Evolutionary conservation across 208 protist genomes (phyloP).

Genomic region (Trypanosomatidae sp.): DNA sequence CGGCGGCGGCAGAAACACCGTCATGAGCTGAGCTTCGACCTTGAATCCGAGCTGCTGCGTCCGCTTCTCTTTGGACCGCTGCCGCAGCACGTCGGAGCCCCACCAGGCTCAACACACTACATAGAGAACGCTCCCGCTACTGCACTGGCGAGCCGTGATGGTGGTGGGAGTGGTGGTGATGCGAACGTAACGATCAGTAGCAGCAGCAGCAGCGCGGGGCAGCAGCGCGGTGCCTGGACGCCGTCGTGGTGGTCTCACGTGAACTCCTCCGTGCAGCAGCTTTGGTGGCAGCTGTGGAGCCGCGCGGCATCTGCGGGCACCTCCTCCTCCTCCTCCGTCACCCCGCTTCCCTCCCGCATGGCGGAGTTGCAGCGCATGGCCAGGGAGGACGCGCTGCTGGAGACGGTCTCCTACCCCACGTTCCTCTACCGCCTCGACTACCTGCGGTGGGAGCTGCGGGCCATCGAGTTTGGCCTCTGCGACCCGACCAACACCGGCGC

Average conservation of each 20-base stretch:
- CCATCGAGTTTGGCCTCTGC: conserved; percentile 60
- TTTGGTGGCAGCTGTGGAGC: neutral
- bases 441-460: conserved; percentile 65
- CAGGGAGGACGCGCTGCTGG: conserved; percentile 16
- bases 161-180: too few relatives aligned
- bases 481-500: conserved; percentile 48
- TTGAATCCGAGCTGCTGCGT: conserved; percentile 29
- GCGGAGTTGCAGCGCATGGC: conserved; percentile 13
- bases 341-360: neutral
- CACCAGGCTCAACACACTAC: conserved; percentile 29
- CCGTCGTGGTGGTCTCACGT: neutral
- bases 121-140: too few relatives aligned
- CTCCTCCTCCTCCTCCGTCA: neutral
- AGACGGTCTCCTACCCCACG: conserved; percentile 20
- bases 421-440: conserved; percentile 58
- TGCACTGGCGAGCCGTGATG: neutral
- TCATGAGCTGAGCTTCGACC: conserved; percentile 14
- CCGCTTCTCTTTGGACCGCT: conserved; percentile 26
- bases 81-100: conserved; percentile 23
- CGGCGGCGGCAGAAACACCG: conserved; percentile 1
- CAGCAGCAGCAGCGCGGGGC: neutral
- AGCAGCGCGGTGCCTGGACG: neutral
- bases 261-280: neutral
- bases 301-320: neutral
- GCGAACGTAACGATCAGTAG: too few relatives aligned